These are phyloP conservation scores for Collybia sp. DNA, from an alignment of 768 basidiomycete species.

Conservation along the genomic window DNA sequence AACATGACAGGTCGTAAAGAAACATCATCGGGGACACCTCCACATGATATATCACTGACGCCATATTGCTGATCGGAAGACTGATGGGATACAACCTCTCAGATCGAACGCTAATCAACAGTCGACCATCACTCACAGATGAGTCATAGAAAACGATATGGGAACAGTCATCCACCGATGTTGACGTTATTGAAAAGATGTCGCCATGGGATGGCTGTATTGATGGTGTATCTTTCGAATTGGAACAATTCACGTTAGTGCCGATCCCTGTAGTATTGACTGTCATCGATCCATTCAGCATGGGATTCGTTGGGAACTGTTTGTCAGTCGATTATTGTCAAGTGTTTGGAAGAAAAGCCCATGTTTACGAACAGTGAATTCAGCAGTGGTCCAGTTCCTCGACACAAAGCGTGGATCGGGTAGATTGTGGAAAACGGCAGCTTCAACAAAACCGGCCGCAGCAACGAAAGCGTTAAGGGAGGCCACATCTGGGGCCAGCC, in stretches of 20 bases:
- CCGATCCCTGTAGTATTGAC: slow-evolving; percentile 49
- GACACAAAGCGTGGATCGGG: slow-evolving; percentile 56
- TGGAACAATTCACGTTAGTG: slow-evolving; percentile 43
- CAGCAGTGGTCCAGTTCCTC: slow-evolving; percentile 46
- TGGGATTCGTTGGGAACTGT: slow-evolving; percentile 36
- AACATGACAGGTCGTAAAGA: slow-evolving; percentile 58
- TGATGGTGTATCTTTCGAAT: slow-evolving; percentile 22
- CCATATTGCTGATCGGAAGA: slow-evolving; percentile 44
- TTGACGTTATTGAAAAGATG: slow-evolving; percentile 35
- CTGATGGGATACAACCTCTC: slow-evolving; percentile 12
- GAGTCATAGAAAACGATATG: slow-evolving; percentile 31
- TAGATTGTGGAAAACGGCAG: slow-evolving; percentile 38
- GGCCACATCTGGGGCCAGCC: slow-evolving; percentile 37
- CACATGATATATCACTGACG: slow-evolving; percentile 33
- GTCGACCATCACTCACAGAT: slow-evolving; percentile 14
- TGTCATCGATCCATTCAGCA: slow-evolving; percentile 48
- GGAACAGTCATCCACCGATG: slow-evolving; percentile 45
- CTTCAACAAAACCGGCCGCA: slow-evolving; percentile 52
- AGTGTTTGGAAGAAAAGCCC: background rate
- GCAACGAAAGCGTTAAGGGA: slow-evolving; percentile 52
- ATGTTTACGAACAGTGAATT: slow-evolving; percentile 37
- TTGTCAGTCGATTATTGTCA: background rate
- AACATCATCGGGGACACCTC: slow-evolving; percentile 20
- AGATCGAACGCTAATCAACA: background rate
- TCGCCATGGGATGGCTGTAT: slow-evolving; percentile 13